Conservation (phyloP, 73 alveolate species). For the Paramecium primaurelia region DNA sequence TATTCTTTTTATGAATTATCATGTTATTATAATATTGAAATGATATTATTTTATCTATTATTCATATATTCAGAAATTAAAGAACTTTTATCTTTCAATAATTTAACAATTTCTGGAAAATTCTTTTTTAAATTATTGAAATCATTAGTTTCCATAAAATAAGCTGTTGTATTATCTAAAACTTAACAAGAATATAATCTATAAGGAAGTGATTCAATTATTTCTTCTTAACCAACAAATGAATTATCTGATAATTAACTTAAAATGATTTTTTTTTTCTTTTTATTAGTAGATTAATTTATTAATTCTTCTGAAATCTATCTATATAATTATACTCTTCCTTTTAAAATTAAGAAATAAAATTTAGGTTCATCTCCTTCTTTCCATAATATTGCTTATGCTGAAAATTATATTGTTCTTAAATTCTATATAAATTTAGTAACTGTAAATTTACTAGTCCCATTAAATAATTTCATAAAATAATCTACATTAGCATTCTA, state of each 20-base stretch:
- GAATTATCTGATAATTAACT: slow-evolving; percentile 46
- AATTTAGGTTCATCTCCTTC: slow-evolving; percentile 43
- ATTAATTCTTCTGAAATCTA: neutral
- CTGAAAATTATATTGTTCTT: neutral
- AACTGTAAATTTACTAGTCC: neutral
- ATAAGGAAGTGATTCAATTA: neutral
- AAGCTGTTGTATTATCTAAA: neutral
- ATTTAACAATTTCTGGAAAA: slow-evolving; percentile 34
- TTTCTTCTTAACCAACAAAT: slow-evolving; percentile 34
- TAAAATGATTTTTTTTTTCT: neutral
- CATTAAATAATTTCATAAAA: slow-evolving; percentile 26
- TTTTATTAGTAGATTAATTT: neutral
- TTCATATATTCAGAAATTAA: neutral
- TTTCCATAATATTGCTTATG: slow-evolving; percentile 5
- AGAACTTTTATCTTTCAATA: neutral
- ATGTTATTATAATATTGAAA: neutral
- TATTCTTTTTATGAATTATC: neutral
- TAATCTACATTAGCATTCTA: neutral
- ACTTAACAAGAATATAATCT: neutral
- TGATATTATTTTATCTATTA: neutral
- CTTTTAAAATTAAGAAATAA: slow-evolving; percentile 9
- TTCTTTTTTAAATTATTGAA: neutral
- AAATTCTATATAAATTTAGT: neutral
- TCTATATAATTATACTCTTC: neutral
- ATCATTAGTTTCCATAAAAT: slow-evolving; percentile 8